Evolutionary conservation across 139 green algal genomes (phyloP).

Genomic region (Chlorella sp.): DNA sequence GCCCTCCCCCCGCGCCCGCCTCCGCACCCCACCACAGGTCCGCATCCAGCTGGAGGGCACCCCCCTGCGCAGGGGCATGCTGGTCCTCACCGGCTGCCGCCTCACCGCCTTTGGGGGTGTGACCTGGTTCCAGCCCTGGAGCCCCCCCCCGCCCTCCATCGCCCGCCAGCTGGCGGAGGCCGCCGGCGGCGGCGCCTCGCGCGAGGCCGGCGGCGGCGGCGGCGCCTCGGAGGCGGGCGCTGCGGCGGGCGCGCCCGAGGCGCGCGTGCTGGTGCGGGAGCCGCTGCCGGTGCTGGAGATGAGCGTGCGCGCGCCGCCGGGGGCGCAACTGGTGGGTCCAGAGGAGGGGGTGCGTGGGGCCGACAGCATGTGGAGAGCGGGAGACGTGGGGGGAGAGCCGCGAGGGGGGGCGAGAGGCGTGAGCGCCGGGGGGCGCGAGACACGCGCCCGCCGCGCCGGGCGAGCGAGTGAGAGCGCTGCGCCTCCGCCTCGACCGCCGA

Average conservation of each 20-base stretch:
- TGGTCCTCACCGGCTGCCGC: constrained; percentile 54
- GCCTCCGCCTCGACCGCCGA: too few species aligned
- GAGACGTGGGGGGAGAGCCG: too few species aligned
- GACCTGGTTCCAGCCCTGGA: constrained; percentile 53
- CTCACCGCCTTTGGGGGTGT: constrained; percentile 44
- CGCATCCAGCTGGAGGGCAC: constrained; percentile 45
- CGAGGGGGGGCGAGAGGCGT: background rate
- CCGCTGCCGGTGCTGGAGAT: constrained; percentile 17
- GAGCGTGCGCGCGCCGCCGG: too few species aligned
- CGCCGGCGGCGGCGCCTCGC: background rate
- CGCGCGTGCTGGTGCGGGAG: constrained; percentile 3
- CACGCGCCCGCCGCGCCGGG: too few species aligned
- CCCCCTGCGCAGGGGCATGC: constrained; percentile 48
- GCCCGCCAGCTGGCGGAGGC: constrained; percentile 5
- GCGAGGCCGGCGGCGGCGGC: background rate
- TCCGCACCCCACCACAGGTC: too few species aligned
- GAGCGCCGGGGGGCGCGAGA: too few species aligned
- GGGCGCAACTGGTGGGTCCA: too few species aligned
- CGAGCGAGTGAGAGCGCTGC: too few species aligned
- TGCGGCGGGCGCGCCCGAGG: constrained; percentile 3
- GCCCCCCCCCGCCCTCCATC: constrained; percentile 1
- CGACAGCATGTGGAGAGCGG: too few species aligned
- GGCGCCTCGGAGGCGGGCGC: background rate
- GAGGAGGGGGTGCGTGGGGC: background rate
- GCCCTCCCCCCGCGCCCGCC: too few species aligned